Percentiles rank a stretch among this genome's conserved stretches.
Evolutionary conservation across 2,329 filamentous ascomycete genomes (phyloP).

Genomic region (Cordyceps farinosa): DNA sequence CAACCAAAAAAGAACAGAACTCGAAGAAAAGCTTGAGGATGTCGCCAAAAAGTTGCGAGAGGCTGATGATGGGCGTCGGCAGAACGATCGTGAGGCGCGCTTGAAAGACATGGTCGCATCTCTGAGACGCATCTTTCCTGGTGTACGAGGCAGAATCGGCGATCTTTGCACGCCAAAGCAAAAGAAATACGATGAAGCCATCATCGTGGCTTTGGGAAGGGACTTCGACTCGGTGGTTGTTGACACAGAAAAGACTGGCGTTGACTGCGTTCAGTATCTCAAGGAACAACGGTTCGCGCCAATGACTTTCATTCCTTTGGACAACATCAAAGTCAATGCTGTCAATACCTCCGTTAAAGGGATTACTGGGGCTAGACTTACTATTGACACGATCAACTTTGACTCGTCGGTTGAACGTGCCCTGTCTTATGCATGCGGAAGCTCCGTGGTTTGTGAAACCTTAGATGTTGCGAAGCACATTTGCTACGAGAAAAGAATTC

Average conservation of each 20-base stretch:
- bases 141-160: constrained; percentile 84
- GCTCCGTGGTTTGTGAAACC: constrained; percentile 89
- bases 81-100: constrained; percentile 75
- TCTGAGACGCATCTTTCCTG: constrained; percentile 86
- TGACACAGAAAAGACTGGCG: constrained; percentile 89
- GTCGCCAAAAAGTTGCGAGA: constrained; percentile 77
- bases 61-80: constrained; percentile 78
- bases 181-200: constrained; percentile 92
- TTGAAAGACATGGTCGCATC: constrained; percentile 81
- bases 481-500: constrained; percentile 77
- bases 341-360: constrained; percentile 89
- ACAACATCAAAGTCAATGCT: constrained; percentile 94
- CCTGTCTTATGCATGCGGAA: constrained; percentile 92
- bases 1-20: constrained; percentile 77
- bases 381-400: constrained; percentile 95
- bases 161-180: constrained; percentile 95
- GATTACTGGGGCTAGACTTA: constrained; percentile 78
- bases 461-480: constrained; percentile 83
- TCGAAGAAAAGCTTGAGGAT: constrained; percentile 87
- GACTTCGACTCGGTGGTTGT: constrained; percentile 95
- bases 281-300: constrained; percentile 84
- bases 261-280: constrained; percentile 91
- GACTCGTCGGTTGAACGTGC: constrained; percentile 84
- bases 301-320: constrained; percentile 91
- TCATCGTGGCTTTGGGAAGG: constrained; percentile 85